These are phyloP conservation scores for Esteya vermicola DNA, from an alignment of 2,329 filamentous ascomycete genomes.

Conservation along the genomic window DNA sequence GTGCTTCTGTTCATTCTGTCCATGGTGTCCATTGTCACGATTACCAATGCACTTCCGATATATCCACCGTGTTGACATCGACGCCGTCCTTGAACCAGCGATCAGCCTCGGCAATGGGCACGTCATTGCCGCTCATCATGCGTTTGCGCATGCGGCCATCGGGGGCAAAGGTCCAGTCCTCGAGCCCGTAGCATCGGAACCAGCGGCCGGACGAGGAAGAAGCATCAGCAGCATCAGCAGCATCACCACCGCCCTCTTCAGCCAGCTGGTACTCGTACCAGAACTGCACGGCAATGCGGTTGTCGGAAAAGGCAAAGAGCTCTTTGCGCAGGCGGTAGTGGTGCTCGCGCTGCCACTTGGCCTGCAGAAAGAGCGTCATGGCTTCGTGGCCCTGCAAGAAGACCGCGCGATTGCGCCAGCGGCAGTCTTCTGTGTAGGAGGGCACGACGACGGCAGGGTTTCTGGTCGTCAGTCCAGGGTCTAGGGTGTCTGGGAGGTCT, in stretches of 20 bases:
- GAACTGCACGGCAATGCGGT: constrained; percentile 75
- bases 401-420: constrained; percentile 65
- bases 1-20: not conserved
- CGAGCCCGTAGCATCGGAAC: constrained; percentile 78
- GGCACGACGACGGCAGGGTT: constrained; percentile 50
- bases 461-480: constrained; percentile 21
- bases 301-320: constrained; percentile 59
- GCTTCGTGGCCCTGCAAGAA: constrained; percentile 57
- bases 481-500: not conserved
- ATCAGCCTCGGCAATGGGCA: constrained; percentile 45
- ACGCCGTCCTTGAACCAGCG: constrained; percentile 58
- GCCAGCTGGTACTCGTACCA: constrained; percentile 64
- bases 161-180: constrained; percentile 63
- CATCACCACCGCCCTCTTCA: constrained; percentile 4
- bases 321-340: constrained; percentile 69
- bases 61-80: constrained; percentile 52
- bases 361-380: constrained; percentile 52
- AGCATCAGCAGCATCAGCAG: not conserved
- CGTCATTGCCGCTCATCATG: constrained; percentile 64
- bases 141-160: constrained; percentile 60
- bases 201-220: constrained; percentile 42
- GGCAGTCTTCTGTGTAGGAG: constrained; percentile 60
- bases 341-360: constrained; percentile 62
- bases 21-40: no score
- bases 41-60: constrained; percentile 56